Evolutionary conservation across 2,329 filamentous ascomycete genomes (phyloP), one percentile per base, ranked within the genome.

Genomic region (Ascochyta pisi): DNA sequence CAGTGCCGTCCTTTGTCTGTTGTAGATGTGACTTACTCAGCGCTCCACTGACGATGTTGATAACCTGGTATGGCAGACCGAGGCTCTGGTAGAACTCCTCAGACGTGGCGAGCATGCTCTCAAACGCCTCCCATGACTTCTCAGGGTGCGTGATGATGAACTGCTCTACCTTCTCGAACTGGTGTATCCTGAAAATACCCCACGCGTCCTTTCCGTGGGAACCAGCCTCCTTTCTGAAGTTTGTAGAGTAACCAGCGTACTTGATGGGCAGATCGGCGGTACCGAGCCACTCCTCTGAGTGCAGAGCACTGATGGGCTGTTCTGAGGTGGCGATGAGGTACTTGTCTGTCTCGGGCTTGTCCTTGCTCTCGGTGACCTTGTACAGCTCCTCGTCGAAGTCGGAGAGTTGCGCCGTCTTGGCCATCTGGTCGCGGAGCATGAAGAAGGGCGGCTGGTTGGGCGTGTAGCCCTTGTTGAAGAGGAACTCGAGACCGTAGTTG

Each of bases 371-470:
- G 23, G 83, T 83, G 51, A 99, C 94, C 80, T 98, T 98, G 84
- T 99, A 99, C 47, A 99, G 82, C 77, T 98, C 94, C 76, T 98
- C 95, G 72, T 99, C 95, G 71, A 99, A 99, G 71, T 97, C 91
- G 66, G 95, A 92, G 24, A 99, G 86, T 79, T 99, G 95, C 2
- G 95, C 95, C 0, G 95, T 99, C 83, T 98, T 98, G 58, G 90
- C 93, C 95, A 99, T 99, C 76, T 92, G 89, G 46, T 96, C 91
- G 77, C 91, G 90, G 4, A 94, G 85, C 91, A 98, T 96, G 82
- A 99, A 70, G 60, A 69, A 72, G 16, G 69, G 68, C 1, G 94
- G 72, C 55, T 73, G 69, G 63, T 94, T 86, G 7, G 91, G 88
- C 27, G 84, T 92, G 78, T 92, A 96, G 53, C 90, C 92, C 76